Percentiles rank a stretch among this genome's conserved stretches.
These are phyloP conservation scores for slime mould (Dictyostelium discoideum) DNA, from an alignment of 78 protist species.

Conservation along the genomic window DNA sequence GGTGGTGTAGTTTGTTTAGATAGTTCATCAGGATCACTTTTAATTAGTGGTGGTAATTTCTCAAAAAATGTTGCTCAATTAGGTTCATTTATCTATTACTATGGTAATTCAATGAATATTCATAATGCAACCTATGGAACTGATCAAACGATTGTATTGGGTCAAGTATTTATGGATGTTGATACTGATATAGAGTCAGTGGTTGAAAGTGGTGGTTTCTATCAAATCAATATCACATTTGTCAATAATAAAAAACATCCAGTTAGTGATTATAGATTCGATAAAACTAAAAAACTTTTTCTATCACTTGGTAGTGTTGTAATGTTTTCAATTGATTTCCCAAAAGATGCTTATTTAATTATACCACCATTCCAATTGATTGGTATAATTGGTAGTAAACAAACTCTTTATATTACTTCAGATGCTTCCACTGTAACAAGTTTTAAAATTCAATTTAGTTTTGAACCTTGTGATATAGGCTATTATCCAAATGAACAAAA, in stretches of 20 bases:
- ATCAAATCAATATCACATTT: background rate
- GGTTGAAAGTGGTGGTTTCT: background rate
- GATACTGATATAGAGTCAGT: background rate
- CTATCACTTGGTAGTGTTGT: constrained; percentile 16
- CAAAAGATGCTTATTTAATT: background rate
- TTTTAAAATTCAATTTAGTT: background rate
- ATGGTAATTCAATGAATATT: background rate
- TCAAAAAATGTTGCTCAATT: background rate
- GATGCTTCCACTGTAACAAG: background rate
- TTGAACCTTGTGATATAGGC: background rate
- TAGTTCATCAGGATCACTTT: background rate
- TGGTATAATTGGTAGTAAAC: background rate
- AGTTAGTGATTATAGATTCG: background rate
- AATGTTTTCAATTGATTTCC: background rate
- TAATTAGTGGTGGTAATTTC: background rate
- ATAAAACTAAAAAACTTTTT: background rate
- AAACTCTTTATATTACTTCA: background rate
- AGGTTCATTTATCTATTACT: background rate
- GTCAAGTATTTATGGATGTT: background rate
- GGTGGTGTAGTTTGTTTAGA: constrained; percentile 1
- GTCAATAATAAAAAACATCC: background rate
- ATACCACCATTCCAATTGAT: background rate
- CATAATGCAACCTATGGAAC: background rate
- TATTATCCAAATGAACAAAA: background rate
- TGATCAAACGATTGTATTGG: background rate